Evolutionary conservation across 306 rosid species (phyloP).

Genomic region (Dalbergia oliveri): DNA sequence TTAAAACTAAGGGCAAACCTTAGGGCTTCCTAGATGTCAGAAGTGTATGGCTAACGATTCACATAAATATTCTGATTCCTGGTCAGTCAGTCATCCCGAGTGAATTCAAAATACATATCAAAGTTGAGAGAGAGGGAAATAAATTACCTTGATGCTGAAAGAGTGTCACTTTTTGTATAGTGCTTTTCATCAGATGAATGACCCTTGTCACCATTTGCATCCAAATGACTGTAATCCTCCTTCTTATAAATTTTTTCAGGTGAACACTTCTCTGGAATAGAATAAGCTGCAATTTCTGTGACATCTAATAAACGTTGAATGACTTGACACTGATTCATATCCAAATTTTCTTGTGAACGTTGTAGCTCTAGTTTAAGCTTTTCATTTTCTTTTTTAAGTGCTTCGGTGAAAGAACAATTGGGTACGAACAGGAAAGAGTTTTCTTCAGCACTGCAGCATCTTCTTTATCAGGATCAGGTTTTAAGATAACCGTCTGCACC

Average conservation of each 20-base stretch:
- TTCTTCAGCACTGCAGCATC: slow-evolving; percentile 85
- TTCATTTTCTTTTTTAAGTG: slow-evolving; percentile 88
- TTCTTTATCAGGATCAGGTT: slow-evolving; percentile 79
- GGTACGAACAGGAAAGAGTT: slow-evolving; percentile 94
- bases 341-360: slow-evolving; percentile 82
- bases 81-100: slow-evolving; percentile 2
- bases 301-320: slow-evolving; percentile 91
- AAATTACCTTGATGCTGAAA: slow-evolving; percentile 63
- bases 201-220: slow-evolving; percentile 58
- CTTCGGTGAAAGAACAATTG: slow-evolving; percentile 79
- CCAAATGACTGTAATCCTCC: slow-evolving; percentile 59
- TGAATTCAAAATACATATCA: slow-evolving; percentile 4
- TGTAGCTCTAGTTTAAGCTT: slow-evolving; percentile 92
- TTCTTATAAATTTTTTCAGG: slow-evolving; percentile 70
- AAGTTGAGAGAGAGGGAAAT: slow-evolving; percentile 32
- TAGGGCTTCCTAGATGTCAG: slow-evolving; percentile 31
- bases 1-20: slow-evolving; percentile 11
- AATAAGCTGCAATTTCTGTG: slow-evolving; percentile 75
- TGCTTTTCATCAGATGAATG: slow-evolving; percentile 68
- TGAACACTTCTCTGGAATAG: slow-evolving; percentile 65
- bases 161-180: slow-evolving; percentile 56
- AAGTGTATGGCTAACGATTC: slow-evolving; percentile 32
- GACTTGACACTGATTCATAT: slow-evolving; percentile 90
- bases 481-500: slow-evolving; percentile 84
- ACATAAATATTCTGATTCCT: slow-evolving; percentile 10